Percentiles rank a stretch among this genome's conserved stretches.
Conservation (phyloP, 108 stramenopile species). For the Conticribra guillardii region DNA sequence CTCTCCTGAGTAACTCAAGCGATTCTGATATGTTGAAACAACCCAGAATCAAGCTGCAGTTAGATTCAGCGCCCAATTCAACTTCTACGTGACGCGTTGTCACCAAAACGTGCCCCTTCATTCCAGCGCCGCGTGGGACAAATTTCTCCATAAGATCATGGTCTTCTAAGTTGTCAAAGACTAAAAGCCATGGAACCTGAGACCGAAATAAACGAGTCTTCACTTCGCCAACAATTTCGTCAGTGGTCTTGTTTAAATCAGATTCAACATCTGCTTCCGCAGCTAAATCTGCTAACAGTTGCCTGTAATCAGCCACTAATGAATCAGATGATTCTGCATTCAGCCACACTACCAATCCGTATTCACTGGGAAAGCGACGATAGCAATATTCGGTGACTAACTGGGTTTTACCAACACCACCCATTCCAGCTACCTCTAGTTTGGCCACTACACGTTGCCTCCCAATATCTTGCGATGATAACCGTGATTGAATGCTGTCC, state of each 20-base stretch:
- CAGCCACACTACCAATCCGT: constrained; percentile 75
- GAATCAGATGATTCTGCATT: constrained; percentile 62
- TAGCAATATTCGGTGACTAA: constrained; percentile 60
- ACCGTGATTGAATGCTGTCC: constrained; percentile 30
- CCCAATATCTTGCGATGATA: constrained; percentile 42
- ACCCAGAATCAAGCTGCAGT: constrained; percentile 42
- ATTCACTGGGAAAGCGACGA: constrained; percentile 58
- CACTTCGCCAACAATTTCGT: constrained; percentile 64
- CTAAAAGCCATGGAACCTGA: constrained; percentile 65
- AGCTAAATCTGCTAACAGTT: constrained; percentile 62
- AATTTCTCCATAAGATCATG: constrained; percentile 47
- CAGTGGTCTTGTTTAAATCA: constrained; percentile 48
- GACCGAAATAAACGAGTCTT: constrained; percentile 63
- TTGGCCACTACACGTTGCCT: constrained; percentile 40
- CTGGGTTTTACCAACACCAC: constrained; percentile 54
- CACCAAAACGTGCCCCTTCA: constrained; percentile 61
- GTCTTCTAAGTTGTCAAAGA: constrained; percentile 78
- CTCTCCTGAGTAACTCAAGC: constrained; percentile 50
- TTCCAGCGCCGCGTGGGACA: constrained; percentile 58
- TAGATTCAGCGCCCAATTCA: constrained; percentile 16
- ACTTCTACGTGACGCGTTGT: constrained; percentile 61
- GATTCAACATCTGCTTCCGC: constrained; percentile 27
- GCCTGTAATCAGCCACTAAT: constrained; percentile 58
- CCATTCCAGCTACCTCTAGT: constrained; percentile 65
- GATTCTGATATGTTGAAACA: constrained; percentile 63